Evolutionary conservation across 345 rosid genomes (phyloP).

Genomic region (Citrus maxima): DNA sequence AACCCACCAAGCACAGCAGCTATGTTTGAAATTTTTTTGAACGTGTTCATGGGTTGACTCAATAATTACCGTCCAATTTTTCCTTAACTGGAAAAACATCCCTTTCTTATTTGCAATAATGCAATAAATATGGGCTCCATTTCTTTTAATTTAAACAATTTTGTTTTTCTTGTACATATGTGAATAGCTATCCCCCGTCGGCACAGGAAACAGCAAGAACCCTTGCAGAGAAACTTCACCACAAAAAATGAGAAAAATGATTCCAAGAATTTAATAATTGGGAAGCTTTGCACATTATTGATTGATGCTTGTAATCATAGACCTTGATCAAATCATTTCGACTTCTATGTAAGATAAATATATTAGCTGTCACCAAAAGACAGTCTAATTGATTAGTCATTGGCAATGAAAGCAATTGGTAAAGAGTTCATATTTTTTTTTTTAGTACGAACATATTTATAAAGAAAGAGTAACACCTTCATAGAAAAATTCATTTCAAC

Average conservation of each 20-base stretch:
- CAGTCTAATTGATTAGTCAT: too few species aligned
- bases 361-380: too few species aligned
- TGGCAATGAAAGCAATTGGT: too few species aligned
- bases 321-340: too few species aligned
- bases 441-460: too few species aligned
- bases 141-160: background rate
- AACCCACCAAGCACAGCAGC: background rate
- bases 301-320: background rate
- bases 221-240: background rate
- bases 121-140: constrained; percentile 20
- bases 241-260: background rate
- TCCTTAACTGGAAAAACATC: background rate
- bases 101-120: constrained; percentile 10
- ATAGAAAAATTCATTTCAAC: too few species aligned
- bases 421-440: too few species aligned
- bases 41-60: background rate
- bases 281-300: background rate
- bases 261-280: background rate
- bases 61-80: background rate
- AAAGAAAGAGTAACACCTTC: too few species aligned
- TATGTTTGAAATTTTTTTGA: background rate
- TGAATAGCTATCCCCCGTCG: background rate
- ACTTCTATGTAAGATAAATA: background rate
- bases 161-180: background rate
- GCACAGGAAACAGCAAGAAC: background rate